Evolutionary conservation across 148 eudicot species (phyloP).

Genomic region (Dianthus caryophyllus): DNA sequence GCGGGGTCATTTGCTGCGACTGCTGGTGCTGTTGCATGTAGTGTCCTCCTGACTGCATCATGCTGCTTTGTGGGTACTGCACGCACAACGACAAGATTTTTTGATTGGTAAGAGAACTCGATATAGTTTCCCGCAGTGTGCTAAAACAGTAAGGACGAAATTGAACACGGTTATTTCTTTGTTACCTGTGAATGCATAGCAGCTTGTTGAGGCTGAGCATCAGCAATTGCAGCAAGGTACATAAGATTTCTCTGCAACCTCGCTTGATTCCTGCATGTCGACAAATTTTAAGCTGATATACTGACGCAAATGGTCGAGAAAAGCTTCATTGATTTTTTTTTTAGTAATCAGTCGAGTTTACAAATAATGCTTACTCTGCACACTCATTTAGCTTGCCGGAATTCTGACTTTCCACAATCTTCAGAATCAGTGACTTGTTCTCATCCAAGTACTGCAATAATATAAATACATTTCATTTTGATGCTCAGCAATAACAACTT

Average conservation of each 20-base stretch:
- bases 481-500: neutral
- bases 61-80: slow-evolving; percentile 48
- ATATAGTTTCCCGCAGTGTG: too few species aligned
- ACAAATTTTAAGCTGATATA: neutral
- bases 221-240: slow-evolving; percentile 96
- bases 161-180: neutral
- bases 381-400: slow-evolving; percentile 88
- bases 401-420: slow-evolving; percentile 97
- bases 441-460: slow-evolving; percentile 83
- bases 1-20: slow-evolving; percentile 67
- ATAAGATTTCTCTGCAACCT: slow-evolving; percentile 81
- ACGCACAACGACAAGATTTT: neutral
- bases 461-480: neutral
- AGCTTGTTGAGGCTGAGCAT: slow-evolving; percentile 82
- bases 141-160: too few species aligned
- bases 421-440: slow-evolving; percentile 93
- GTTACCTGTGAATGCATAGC: slow-evolving; percentile 71
- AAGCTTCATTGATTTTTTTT: neutral
- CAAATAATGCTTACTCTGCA: slow-evolving; percentile 75
- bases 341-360: neutral
- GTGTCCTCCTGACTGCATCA: slow-evolving; percentile 59
- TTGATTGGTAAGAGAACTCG: neutral
- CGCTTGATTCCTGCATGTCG: slow-evolving; percentile 60
- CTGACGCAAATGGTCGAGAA: neutral
- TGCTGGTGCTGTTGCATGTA: slow-evolving; percentile 80